Percentiles rank a stretch among this genome's conserved stretches.
Evolutionary conservation across 169 alveolate species (phyloP).

Genomic region (Babesia bigemina): DNA sequence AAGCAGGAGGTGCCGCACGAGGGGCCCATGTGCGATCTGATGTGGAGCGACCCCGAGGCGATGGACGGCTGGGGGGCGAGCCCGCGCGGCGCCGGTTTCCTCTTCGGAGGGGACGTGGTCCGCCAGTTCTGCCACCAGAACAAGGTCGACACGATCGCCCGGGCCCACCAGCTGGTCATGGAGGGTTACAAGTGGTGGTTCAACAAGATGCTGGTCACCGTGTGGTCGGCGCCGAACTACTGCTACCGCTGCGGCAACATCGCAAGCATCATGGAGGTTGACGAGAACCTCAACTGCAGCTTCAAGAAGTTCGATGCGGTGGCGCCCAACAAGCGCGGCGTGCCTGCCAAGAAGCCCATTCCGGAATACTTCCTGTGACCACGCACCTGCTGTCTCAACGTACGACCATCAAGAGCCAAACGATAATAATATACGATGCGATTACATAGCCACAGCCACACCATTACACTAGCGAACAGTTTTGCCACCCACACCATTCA

Average conservation of each 20-base stretch:
- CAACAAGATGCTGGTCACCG: slow-evolving; percentile 92
- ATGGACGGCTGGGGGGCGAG: slow-evolving; percentile 98
- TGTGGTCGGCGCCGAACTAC: slow-evolving; percentile 99
- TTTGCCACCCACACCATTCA: neutral
- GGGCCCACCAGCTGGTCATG: slow-evolving; percentile 99
- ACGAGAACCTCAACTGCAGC: slow-evolving; percentile 70
- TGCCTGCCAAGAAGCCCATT: slow-evolving; percentile 71
- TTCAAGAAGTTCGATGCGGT: slow-evolving; percentile 70
- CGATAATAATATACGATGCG: too few relatives aligned
- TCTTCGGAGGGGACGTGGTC: slow-evolving; percentile 97
- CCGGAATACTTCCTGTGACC: slow-evolving; percentile 68
- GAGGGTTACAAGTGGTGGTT: slow-evolving; percentile 98
- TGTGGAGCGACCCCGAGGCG: slow-evolving; percentile 99
- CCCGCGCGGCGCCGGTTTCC: slow-evolving; percentile 99
- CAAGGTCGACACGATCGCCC: slow-evolving; percentile 93
- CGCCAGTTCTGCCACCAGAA: slow-evolving; percentile 93
- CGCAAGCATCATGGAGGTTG: slow-evolving; percentile 97
- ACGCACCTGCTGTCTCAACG: neutral
- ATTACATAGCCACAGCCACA: neutral
- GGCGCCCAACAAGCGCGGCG: slow-evolving; percentile 67
- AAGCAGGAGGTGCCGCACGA: slow-evolving; percentile 99
- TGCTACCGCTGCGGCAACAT: slow-evolving; percentile 99
- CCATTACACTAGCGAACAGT: neutral
- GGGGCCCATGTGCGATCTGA: slow-evolving; percentile 99
- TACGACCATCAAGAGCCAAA: neutral